Base-by-base conservation (phyloP, 1,284 basidiomycete genomes). In the Austropuccinia psidii region DNA sequence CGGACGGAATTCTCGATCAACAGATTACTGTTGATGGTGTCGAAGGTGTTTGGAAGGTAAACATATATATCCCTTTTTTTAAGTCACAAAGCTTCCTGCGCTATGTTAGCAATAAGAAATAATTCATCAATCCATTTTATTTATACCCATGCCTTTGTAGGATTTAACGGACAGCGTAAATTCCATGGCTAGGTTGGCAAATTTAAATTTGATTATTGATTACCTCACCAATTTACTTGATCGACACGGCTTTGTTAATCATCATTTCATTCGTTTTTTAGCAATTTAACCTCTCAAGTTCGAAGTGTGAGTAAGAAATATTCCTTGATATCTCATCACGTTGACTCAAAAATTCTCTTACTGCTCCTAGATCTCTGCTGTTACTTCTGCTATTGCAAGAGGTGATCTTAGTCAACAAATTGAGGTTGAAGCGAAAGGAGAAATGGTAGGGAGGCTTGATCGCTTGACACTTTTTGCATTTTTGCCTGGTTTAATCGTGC, bases 1-100 rank as follows among this genome's bases (percentile, higher is more conserved):
- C 80, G 21, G 79, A 81, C 66, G 80, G 80, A 52, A 76, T 79
- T 19, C 78, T 81, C 9, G 80, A 80, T 33, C 80, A 80, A 33
- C 80, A 81, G 76, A 80, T 80, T 69, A 80, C 80, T 60, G 80
- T 81, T 61, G 77, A 78, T 67, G 80, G 79, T 73, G 80, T 80
- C 64, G 79, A 80, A 75, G 80, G 80, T 68, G 80, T 80, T 66
- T 81, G 80, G 80, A 78, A 80, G 61, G 73, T 74, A n/a, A 60
- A 61, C n/a, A n/a, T n/a, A n/a, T n/a, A n/a, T n/a, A n/a, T 45
- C 21, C 31, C 15, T 21, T 19, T 6, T 24, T 5, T 21, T 24
- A 21, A 8, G 5, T 4, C 60, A 4, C 8, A n/a, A 33, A 21
- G 15, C 21, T 66, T 37, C 13, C 15, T 66, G 27, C n/a, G 4